These are phyloP conservation scores for Scenedesmus sp. DNA, from an alignment of 163 green algal genomes.

Conservation along the genomic window DNA sequence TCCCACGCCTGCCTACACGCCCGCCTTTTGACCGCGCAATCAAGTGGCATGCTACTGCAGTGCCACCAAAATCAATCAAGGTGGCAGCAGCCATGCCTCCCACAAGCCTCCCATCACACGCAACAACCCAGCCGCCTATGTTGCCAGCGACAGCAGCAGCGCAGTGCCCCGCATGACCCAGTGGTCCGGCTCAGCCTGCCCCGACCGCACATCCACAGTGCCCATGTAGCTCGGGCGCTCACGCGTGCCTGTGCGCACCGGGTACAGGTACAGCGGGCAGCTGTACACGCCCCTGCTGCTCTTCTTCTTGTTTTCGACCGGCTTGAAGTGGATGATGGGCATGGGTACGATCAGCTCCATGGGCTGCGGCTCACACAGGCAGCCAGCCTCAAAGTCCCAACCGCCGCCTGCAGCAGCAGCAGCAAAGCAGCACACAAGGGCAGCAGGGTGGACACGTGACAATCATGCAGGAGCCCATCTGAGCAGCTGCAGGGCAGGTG, in stretches of 20 bases:
- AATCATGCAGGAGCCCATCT: too few relatives aligned
- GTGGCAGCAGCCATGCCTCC: not conserved
- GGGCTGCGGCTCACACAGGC: slow-evolving; percentile 86
- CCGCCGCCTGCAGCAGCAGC: slow-evolving; percentile 70
- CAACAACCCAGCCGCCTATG: not conserved
- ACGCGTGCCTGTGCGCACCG: slow-evolving; percentile 80
- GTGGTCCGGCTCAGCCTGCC: slow-evolving; percentile 77
- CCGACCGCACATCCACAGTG: slow-evolving; percentile 81
- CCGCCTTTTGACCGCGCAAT: not conserved
- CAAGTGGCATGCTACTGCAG: not conserved
- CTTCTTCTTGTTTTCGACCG: slow-evolving; percentile 91
- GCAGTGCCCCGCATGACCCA: slow-evolving; percentile 91
- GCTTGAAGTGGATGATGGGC: slow-evolving; percentile 91
- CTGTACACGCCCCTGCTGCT: slow-evolving; percentile 79
- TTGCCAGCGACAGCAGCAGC: slow-evolving; percentile 82
- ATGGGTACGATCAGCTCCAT: slow-evolving; percentile 92
- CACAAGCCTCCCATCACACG: not conserved
- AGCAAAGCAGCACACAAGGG: not conserved
- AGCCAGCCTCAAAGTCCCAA: slow-evolving; percentile 88
- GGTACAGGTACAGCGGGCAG: slow-evolving; percentile 90
- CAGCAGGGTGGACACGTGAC: not conserved
- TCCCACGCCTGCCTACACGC: not conserved
- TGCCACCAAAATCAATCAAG: not conserved
- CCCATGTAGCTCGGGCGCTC: slow-evolving; percentile 90
- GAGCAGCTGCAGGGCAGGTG: too few relatives aligned